Evolutionary conservation across 2,329 filamentous ascomycete species (phyloP), one percentile per base, ranked within the genome.

Genomic region (Fusarium ambrosium): DNA sequence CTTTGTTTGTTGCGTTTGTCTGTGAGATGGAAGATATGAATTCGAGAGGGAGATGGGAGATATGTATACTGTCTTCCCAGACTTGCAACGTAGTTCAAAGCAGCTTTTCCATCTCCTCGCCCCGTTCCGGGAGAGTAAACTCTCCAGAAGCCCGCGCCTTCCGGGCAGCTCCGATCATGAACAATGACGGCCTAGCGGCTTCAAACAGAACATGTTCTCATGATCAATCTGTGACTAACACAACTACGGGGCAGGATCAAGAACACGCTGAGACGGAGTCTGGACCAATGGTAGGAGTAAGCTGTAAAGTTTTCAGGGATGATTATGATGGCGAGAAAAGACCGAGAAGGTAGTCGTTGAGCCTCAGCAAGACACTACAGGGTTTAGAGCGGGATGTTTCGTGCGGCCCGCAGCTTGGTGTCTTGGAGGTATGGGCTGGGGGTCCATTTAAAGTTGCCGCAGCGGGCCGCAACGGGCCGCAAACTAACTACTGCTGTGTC

Each of bases 401-500:
- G 58, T 61, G 58, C 58, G 58, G 58, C 58, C 58, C 58, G 58
- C 58, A 61, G 16, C 20, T 11, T 39, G 24, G 22, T 41, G 8
- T 60, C 24, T 18, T 3, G 16, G 18, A 13, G 8, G 29, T 7
- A 5, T 4, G 7, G 5, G 13, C 10, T 20, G 6, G 41, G 18
- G 3, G 8, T 39, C 36, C 56, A 27, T 53, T 29, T 53, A 16
- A 20, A 20, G 20, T 43, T 27, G 71, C 71, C 62, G 58, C 67
- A 51, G 70, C 70, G 70, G 71, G 61, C 13, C 45, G 2, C 3
- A 27, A 62, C 71, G 71, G 71, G 24, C 71, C 71, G 70, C 71
- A 71, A 22, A 20, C 39, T 10, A 55, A 61, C 43, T 43, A 48
- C 37, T 5, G 29, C 4, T 18, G 58, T 59, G 61, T 34, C 66